Percentiles rank a stretch among this genome's conserved stretches.
These are phyloP conservation scores for Moricandia arvensis DNA, from an alignment of 345 rosid genomes.

Conservation along the genomic window DNA sequence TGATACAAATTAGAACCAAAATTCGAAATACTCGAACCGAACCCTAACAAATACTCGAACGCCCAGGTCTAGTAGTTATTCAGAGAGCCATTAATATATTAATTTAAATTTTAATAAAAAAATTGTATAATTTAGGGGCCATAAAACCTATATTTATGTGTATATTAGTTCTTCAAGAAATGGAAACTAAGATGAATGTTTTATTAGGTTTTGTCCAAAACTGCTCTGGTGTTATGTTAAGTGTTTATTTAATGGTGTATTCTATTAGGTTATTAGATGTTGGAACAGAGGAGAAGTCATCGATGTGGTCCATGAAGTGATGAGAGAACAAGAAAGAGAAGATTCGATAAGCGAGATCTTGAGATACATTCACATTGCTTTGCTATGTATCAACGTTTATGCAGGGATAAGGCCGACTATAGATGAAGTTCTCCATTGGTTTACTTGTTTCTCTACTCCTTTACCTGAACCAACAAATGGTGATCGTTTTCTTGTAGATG, in stretches of 20 bases:
- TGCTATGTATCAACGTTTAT: conserved; percentile 20
- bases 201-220: not conserved
- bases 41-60: no score
- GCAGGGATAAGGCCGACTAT: conserved; percentile 27
- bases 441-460: conserved; percentile 21
- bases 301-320: conserved; percentile 12
- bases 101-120: not conserved
- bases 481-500: conserved; percentile 1
- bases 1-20: no score
- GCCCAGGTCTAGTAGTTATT: not conserved
- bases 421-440: conserved; percentile 25
- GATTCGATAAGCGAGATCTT: conserved; percentile 15
- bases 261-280: not conserved
- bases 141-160: not conserved
- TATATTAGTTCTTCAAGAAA: no score
- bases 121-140: not conserved
- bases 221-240: not conserved
- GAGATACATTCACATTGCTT: conserved; percentile 30
- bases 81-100: not conserved
- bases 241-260: not conserved
- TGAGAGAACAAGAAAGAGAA: conserved; percentile 19
- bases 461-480: conserved; percentile 6
- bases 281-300: conserved; percentile 28
- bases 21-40: no score
- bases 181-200: not conserved